phyloP scores from a whole-genome alignment of 2,329 filamentous ascomycete species.

The Cryphonectria japonica region DNA sequence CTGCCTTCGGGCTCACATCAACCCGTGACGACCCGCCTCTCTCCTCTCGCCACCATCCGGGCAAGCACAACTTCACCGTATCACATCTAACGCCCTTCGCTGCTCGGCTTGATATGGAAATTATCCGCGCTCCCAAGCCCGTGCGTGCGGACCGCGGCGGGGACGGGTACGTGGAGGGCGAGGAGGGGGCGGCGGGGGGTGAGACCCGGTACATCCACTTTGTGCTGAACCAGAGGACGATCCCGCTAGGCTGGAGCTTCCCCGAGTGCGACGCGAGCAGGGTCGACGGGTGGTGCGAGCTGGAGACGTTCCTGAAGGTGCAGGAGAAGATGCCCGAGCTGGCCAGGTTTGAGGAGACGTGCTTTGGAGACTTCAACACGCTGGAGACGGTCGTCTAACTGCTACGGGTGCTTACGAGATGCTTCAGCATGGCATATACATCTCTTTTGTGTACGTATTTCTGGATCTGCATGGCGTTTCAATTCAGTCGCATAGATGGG shows the following conservation, averaged over 20 bases:
- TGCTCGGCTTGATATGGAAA: slow-evolving; percentile 72
- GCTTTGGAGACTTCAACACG: slow-evolving; percentile 61
- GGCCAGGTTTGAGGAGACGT: slow-evolving; percentile 68
- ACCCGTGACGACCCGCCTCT: slow-evolving; percentile 59
- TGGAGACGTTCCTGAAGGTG: slow-evolving; percentile 67
- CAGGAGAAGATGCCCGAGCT: slow-evolving; percentile 61
- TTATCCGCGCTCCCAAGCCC: slow-evolving; percentile 70
- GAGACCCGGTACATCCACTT: slow-evolving; percentile 75
- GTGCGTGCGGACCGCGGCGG: slow-evolving; percentile 54
- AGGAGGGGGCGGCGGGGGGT: slow-evolving; percentile 33
- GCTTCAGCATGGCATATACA: background rate
- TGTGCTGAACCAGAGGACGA: slow-evolving; percentile 72
- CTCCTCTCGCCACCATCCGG: slow-evolving; percentile 57
- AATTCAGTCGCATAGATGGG: background rate
- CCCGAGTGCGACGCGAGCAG: slow-evolving; percentile 63
- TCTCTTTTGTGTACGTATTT: background rate
- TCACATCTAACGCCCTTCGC: slow-evolving; percentile 73
- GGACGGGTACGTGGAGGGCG: slow-evolving; percentile 53
- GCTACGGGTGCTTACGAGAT: background rate
- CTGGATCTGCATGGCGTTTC: slow-evolving; percentile 14
- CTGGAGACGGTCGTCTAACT: slow-evolving; percentile 8
- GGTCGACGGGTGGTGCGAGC: slow-evolving; percentile 77
- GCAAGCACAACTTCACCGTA: slow-evolving; percentile 65
- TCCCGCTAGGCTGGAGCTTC: slow-evolving; percentile 70
- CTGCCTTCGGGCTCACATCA: slow-evolving; percentile 73